Evolutionary conservation across 768 basidiomycete species (phyloP).

Genomic region (Agrocybe praecox): DNA sequence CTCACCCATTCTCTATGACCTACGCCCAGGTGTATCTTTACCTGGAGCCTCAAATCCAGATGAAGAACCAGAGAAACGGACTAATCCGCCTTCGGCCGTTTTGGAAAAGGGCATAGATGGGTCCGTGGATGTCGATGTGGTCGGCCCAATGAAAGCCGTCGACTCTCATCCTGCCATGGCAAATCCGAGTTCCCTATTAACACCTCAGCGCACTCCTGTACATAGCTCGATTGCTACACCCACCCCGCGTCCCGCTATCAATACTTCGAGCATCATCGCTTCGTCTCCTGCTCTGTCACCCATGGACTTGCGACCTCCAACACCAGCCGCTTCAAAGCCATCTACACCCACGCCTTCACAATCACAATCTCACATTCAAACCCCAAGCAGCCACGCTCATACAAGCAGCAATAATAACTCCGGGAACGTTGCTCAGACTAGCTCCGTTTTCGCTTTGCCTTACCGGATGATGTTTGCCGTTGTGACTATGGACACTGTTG

Average conservation of each 20-base stretch:
- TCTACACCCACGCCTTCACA: slow-evolving; percentile 45
- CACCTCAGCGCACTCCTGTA: slow-evolving; percentile 35
- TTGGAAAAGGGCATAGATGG: slow-evolving; percentile 72
- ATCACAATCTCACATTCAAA: slow-evolving; percentile 10
- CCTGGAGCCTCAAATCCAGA: slow-evolving; percentile 35
- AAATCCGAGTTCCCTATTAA: slow-evolving; percentile 20
- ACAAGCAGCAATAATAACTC: slow-evolving; percentile 7
- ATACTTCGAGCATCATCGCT: slow-evolving; percentile 21
- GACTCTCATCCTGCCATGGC: slow-evolving; percentile 13
- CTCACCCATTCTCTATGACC: slow-evolving; percentile 90
- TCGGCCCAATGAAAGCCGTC: slow-evolving; percentile 36
- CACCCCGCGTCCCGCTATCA: slow-evolving; percentile 43
- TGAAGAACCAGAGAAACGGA: slow-evolving; percentile 24
- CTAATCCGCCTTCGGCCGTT: slow-evolving; percentile 43
- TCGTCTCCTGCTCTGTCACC: slow-evolving; percentile 60
- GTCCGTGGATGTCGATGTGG: slow-evolving; percentile 60
- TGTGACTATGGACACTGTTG: slow-evolving; percentile 93
- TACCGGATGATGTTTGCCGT: slow-evolving; percentile 96
- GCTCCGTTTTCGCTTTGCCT: slow-evolving; percentile 84
- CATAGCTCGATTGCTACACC: slow-evolving; percentile 46
- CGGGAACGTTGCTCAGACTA: slow-evolving; percentile 29
- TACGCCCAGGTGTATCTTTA: slow-evolving; percentile 60
- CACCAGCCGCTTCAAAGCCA: slow-evolving; percentile 62
- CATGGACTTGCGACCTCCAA: slow-evolving; percentile 56
- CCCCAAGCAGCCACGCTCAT: not conserved